Base-by-base conservation (phyloP, 108 stramenopile species). In the Heterococcus sp. region DNA sequence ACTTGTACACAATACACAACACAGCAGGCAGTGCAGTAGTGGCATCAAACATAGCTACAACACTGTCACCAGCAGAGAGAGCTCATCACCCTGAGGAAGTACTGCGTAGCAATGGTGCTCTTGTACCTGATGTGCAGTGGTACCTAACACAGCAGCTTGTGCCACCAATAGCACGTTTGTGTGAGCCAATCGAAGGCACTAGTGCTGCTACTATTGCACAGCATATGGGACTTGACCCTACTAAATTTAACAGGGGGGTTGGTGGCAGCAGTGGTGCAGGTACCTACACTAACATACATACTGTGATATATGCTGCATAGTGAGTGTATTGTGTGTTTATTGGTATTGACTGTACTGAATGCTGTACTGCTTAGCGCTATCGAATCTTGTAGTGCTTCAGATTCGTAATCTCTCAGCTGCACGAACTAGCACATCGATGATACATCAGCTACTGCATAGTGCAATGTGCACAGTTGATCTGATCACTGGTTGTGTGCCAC, bases 111-210 rank as follows among this genome's bases (percentile, higher is more conserved):
- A 86, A 75, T 21, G 95, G 95, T 5, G 87, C 75, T 64, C 80
- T 87, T 0, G 83, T 83, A 69, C 69, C 83, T 35, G 88, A 88
- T 75, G 84, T 85, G 28, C 87, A 98, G 74, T 99, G 97, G 97
- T 99, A 99, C 84, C 84, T 99, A 75, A 86, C 92, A 35, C 93
- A 95, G 83, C 98, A 99, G 88, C 96, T 99, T 76, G 89, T 97
- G 26, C 98, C 96, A 26, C 96, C 96, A 14, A 92, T 96, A 3
- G 88, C 93, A 70, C 96, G 98, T 88, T 91, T 99, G 35, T 97
- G 96, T 71, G 98, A 97, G 84, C 96, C 97, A 32, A 99, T 99
- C 82, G 95, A 97, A 74, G 96, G 94, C 33, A 93, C 91, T 5
- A 86, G 88, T 2, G 38, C 76, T 21, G 85, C 79, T 28, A 73